Evolutionary conservation across 148 eudicot species (phyloP), one percentile per base, ranked within the genome.

Genomic region (Spergularia bocconei): DNA sequence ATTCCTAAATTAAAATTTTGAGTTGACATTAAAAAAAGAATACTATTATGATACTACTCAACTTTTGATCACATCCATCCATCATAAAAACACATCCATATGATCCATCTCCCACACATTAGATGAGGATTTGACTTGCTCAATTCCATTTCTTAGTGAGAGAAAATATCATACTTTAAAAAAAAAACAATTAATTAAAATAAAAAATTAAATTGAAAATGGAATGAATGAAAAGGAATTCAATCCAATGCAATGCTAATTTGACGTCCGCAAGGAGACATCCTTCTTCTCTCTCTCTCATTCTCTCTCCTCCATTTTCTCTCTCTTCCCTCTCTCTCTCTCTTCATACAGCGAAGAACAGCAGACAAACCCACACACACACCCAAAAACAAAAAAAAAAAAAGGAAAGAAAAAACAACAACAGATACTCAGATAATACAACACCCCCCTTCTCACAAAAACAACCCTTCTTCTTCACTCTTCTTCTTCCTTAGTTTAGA

Each of bases 241-340:
- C 82, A 91, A 89, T 85, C 84, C 62, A 71, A 89, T 87, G 75
- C n/a, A 91, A 91, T 88, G 64, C 75, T 59, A 61, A 72, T 86
- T 91, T 91, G 91, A 91, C 90, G 92, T 91, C 97, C 93, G 92
- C 90, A 83, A 88, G 79, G 84, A 85, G 83, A 79, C 79, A 69
- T 72, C 65, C 80, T 2, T 74, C 70, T 77, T 56, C 59, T 29
- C 69, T 63, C 55, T 65, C 50, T 20, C 74, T 8, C 67, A 44
- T 50, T 33, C 69, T 78, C 86, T 73, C 81, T 77, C 80, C 80
- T 71, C 71, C 13, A 6, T 73, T 75, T 68, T 78, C 84, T 85
- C 88, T 84, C 88, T 84, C 87, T 77, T 69, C 21, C 58, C 59
- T 78, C 84, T 85, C 88, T 84, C 83, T 86, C 75, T 69, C 21